These are phyloP conservation scores for Pseudocercospora vitis DNA, from an alignment of 2,329 filamentous ascomycete genomes.

Conservation along the genomic window DNA sequence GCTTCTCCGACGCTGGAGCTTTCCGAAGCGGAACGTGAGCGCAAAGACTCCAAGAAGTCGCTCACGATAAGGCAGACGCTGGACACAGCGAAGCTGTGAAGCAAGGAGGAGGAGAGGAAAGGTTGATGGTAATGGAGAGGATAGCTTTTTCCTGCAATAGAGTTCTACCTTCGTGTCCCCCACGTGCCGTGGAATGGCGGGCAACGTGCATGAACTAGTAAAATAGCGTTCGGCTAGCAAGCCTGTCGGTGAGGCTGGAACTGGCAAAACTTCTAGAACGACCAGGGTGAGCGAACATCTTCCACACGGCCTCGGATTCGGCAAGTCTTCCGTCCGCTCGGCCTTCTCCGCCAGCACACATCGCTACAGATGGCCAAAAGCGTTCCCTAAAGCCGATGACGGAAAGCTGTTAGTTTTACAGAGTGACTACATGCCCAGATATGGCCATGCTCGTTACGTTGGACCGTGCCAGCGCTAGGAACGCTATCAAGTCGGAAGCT, in stretches of 20 bases:
- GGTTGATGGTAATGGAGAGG: constrained; percentile 1
- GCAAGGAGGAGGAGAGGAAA: constrained; percentile 11
- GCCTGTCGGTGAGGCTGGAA: neutral
- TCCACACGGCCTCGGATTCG: neutral
- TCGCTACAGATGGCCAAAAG: no score
- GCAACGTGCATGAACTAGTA: neutral
- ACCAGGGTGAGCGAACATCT: neutral
- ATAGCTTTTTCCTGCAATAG: constrained; percentile 7
- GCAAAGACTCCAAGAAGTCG: constrained; percentile 60
- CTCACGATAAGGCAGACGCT: constrained; percentile 39
- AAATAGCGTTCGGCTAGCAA: neutral
- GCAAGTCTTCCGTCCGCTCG: neutral
- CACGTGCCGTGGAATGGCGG: constrained; percentile 7
- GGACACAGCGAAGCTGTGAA: constrained; percentile 8
- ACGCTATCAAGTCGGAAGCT: constrained; percentile 15
- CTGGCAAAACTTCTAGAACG: neutral
- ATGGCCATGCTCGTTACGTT: no score
- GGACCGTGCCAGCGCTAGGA: constrained; percentile 11
- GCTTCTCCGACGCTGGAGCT: constrained; percentile 44
- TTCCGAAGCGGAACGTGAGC: constrained; percentile 47
- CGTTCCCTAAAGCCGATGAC: neutral
- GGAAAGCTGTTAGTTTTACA: no score
- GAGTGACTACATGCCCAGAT: no score
- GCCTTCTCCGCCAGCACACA: neutral
- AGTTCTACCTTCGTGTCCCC: neutral